Percentiles rank a stretch among this genome's conserved stretches.
Conservation (phyloP, 352 stramenopile genomes). For the Phytophthora melonis region DNA sequence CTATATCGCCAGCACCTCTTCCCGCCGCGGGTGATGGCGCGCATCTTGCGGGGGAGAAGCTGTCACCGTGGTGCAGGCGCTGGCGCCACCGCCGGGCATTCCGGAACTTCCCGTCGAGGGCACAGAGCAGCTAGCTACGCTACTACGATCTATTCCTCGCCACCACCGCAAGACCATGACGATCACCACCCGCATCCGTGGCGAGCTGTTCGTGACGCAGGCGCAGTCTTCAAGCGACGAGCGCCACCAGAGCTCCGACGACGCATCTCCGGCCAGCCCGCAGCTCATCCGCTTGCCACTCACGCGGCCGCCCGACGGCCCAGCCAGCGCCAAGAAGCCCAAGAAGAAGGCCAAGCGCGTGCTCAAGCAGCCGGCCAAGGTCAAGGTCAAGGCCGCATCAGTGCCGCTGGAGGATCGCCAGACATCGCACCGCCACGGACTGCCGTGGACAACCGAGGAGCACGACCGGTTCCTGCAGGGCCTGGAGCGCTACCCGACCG, state of each 20-base stretch:
- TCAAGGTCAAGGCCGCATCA: conserved; percentile 6
- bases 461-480: conserved; percentile 65
- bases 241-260: neutral
- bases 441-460: conserved; percentile 50
- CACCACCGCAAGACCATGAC: conserved; percentile 18
- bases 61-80: neutral
- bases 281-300: conserved; percentile 42
- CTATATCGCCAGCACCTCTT: conserved; percentile 28
- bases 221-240: neutral
- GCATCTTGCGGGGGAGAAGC: conserved; percentile 19
- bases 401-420: neutral
- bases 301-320: conserved; percentile 28
- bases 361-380: neutral
- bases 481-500: conserved; percentile 54
- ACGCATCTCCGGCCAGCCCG: neutral
- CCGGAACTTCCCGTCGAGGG: conserved; percentile 21
- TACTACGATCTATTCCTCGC: neutral
- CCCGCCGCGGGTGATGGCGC: conserved; percentile 15
- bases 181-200: conserved; percentile 40
- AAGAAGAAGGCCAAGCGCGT: conserved; percentile 12
- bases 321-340: conserved; percentile 17
- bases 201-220: conserved; percentile 35
- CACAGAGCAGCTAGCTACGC: conserved; percentile 17
- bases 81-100: conserved; percentile 16
- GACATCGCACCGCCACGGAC: conserved; percentile 29